A percentile compares a stretch with the other conserved stretches of the same genome.
These are phyloP conservation scores for Limtongia smithiae DNA, from an alignment of 805 yeast genomes.

Conservation along the genomic window DNA sequence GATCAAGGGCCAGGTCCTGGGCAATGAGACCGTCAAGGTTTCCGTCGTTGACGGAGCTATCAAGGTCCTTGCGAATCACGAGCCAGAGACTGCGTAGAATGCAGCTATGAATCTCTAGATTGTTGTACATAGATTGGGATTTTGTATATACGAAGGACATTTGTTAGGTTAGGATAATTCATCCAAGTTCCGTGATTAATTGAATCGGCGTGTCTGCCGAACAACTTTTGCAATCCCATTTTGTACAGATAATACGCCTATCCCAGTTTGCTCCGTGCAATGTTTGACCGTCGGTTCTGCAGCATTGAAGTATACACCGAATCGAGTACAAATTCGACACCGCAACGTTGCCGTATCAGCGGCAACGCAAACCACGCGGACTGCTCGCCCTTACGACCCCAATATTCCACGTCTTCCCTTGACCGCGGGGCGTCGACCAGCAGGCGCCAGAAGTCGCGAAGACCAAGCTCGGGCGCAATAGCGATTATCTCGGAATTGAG, in stretches of 20 bases:
- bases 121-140: neutral
- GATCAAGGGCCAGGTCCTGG: slow-evolving; percentile 71
- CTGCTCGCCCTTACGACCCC: slow-evolving; percentile 86
- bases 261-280: no score
- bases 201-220: neutral
- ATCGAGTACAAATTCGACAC: slow-evolving; percentile 84
- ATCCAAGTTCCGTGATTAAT: no score
- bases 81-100: neutral
- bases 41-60: slow-evolving; percentile 46
- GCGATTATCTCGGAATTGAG: slow-evolving; percentile 41
- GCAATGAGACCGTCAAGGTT: slow-evolving; percentile 54
- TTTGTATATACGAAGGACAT: neutral
- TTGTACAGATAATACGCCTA: neutral
- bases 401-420: slow-evolving; percentile 72
- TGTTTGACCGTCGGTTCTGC: slow-evolving; percentile 5
- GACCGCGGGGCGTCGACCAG: slow-evolving; percentile 64
- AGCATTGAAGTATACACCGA: slow-evolving; percentile 40
- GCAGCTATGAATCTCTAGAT: no score
- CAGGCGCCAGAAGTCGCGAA: slow-evolving; percentile 49
- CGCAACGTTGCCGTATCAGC: slow-evolving; percentile 78
- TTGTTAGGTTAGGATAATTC: neutral
- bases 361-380: slow-evolving; percentile 92
- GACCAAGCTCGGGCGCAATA: slow-evolving; percentile 73
- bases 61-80: slow-evolving; percentile 47
- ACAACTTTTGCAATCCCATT: neutral